phyloP scores from a whole-genome alignment of 164 flowering plant species.

The Brasenia schreberi region DNA sequence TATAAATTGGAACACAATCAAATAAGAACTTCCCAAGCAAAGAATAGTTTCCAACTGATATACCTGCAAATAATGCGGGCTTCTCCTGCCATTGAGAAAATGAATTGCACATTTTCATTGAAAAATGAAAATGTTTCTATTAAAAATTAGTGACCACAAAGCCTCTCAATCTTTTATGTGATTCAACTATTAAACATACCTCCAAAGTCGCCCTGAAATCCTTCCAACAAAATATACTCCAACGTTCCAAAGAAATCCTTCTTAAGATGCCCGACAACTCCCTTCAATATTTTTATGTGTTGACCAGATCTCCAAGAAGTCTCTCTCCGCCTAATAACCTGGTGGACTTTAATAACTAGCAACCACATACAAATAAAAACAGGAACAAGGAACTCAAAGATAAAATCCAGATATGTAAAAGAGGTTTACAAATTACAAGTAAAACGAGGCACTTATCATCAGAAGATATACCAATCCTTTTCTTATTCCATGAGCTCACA shows the following conservation, averaged over 20 bases:
- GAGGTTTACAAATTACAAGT: no score
- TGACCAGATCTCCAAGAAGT: slow-evolving; percentile 49
- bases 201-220: slow-evolving; percentile 56
- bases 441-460: slow-evolving; percentile 24
- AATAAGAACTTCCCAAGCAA: neutral
- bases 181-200: slow-evolving; percentile 20
- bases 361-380: neutral
- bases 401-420: no score
- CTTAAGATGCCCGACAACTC: slow-evolving; percentile 40
- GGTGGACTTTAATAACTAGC: slow-evolving; percentile 58
- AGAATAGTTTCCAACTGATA: no score
- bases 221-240: slow-evolving; percentile 66
- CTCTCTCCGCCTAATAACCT: slow-evolving; percentile 37
- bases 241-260: slow-evolving; percentile 52
- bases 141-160: neutral
- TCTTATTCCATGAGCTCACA: slow-evolving; percentile 26
- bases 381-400: no score
- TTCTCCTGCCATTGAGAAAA: slow-evolving; percentile 31
- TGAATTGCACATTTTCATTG: no score
- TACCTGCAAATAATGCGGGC: slow-evolving; percentile 74
- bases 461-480: slow-evolving; percentile 26
- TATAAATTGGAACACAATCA: neutral
- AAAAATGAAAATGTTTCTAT: no score
- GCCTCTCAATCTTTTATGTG: neutral
- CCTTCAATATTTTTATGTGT: slow-evolving; percentile 47